These are phyloP conservation scores for Rosa lucieae DNA, from an alignment of 306 rosid species.

Conservation along the genomic window DNA sequence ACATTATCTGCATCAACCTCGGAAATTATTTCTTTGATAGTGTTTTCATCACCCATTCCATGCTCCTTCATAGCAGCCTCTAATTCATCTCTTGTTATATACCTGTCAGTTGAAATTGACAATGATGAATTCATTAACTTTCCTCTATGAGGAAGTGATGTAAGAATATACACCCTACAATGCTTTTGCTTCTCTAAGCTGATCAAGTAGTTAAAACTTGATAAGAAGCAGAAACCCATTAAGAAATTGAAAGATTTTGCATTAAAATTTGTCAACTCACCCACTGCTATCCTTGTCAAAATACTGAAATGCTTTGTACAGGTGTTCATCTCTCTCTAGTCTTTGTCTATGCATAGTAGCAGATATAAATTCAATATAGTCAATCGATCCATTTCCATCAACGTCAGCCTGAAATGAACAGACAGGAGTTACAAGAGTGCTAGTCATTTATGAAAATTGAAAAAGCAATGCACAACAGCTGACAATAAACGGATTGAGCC, in stretches of 20 bases:
- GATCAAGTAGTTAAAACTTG: constrained; percentile 11
- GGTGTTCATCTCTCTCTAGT: constrained; percentile 90
- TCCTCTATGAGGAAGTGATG: neutral
- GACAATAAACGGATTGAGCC: constrained; percentile 11
- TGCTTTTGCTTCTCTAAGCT: neutral
- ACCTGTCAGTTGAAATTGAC: constrained; percentile 43
- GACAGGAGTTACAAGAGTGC: constrained; percentile 16
- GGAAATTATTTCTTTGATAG: constrained; percentile 83
- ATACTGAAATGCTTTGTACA: constrained; percentile 90
- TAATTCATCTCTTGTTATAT: constrained; percentile 80
- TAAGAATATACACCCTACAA: constrained; percentile 8
- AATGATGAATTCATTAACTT: constrained; percentile 15
- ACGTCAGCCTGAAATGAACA: constrained; percentile 76
- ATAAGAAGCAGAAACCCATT: neutral
- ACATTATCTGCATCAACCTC: constrained; percentile 95
- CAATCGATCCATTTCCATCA: constrained; percentile 92
- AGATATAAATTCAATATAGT: constrained; percentile 86
- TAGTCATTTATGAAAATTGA: constrained; percentile 17
- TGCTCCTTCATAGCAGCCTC: constrained; percentile 90
- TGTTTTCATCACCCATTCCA: constrained; percentile 76
- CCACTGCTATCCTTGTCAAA: constrained; percentile 92
- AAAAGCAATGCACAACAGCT: constrained; percentile 12
- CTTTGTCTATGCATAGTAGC: constrained; percentile 97
- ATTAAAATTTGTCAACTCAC: constrained; percentile 45
- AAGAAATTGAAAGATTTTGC: constrained; percentile 1